Conservation (phyloP, 345 rosid genomes). For the Populus ilicifolia region DNA sequence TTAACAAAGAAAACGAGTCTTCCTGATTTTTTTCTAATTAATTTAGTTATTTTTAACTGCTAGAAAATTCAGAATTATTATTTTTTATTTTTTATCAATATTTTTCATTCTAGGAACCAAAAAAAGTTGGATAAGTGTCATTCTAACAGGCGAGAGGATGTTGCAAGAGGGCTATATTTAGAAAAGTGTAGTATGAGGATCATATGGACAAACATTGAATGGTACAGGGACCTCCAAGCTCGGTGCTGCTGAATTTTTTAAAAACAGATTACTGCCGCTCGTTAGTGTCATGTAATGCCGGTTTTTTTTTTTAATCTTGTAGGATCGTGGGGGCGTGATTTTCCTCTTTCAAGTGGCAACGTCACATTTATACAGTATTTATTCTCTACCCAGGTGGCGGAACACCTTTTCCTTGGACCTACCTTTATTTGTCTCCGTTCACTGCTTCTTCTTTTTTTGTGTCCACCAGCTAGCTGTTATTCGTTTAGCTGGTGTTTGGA, state of each 20-base stretch:
- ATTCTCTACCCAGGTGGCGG: neutral
- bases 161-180: neutral
- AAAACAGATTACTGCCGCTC: neutral
- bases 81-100: too few relatives aligned
- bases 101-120: too few relatives aligned
- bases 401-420: neutral
- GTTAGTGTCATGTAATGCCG: neutral
- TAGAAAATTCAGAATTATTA: too few relatives aligned
- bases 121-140: neutral
- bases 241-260: neutral
- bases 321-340: too few relatives aligned
- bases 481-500: neutral
- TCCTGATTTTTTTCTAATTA: too few relatives aligned
- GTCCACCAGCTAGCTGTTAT: neutral
- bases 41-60: too few relatives aligned
- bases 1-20: too few relatives aligned
- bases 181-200: neutral
- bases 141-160: neutral
- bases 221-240: neutral
- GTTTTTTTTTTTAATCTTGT: too few relatives aligned
- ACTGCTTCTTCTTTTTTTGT: neutral
- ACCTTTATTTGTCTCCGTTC: neutral
- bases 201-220: neutral
- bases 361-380: neutral
- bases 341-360: neutral